Evolutionary conservation across 2,329 filamentous ascomycete genomes (phyloP).

Genomic region (Acrocalymma vagum): DNA sequence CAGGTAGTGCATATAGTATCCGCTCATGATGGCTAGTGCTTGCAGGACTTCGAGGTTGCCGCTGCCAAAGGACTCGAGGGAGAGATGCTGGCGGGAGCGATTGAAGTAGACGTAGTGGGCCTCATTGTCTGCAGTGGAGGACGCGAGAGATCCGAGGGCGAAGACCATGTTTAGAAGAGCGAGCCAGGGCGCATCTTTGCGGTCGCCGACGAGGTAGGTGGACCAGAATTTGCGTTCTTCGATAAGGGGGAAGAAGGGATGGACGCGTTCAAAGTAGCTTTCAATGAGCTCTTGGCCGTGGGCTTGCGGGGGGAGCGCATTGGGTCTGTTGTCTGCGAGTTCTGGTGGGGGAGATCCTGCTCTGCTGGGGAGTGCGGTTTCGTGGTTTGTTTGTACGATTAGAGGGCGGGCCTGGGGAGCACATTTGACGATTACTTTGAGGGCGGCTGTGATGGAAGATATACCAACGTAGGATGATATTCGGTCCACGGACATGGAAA

Average conservation of each 20-base stretch:
- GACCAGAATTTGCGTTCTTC: slow-evolving; percentile 76
- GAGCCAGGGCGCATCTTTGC: slow-evolving; percentile 75
- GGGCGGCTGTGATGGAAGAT: slow-evolving; percentile 77
- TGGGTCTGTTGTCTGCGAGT: slow-evolving; percentile 36
- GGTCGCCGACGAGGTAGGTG: slow-evolving; percentile 68
- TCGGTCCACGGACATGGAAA: slow-evolving; percentile 69
- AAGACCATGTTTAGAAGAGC: slow-evolving; percentile 79
- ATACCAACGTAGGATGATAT: slow-evolving; percentile 74
- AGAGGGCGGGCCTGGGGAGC: slow-evolving; percentile 60
- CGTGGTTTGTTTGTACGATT: slow-evolving; percentile 53
- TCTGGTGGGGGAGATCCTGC: slow-evolving; percentile 47
- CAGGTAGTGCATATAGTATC: slow-evolving; percentile 80
- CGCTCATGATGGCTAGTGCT: slow-evolving; percentile 74
- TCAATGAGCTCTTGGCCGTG: slow-evolving; percentile 75
- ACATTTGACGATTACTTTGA: slow-evolving; percentile 72
- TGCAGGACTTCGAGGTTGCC: slow-evolving; percentile 78
- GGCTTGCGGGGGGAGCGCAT: slow-evolving; percentile 64
- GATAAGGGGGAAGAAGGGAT: slow-evolving; percentile 76
- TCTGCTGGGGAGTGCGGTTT: slow-evolving; percentile 47
- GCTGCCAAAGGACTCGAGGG: slow-evolving; percentile 72
- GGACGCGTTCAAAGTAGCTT: slow-evolving; percentile 78
- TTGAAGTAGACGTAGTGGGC: slow-evolving; percentile 76
- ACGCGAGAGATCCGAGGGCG: slow-evolving; percentile 76
- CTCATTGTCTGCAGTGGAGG: slow-evolving; percentile 68
- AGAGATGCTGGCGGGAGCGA: slow-evolving; percentile 71